Evolutionary conservation across 345 rosid genomes (phyloP).

Genomic region (Erucastrum elatum): DNA sequence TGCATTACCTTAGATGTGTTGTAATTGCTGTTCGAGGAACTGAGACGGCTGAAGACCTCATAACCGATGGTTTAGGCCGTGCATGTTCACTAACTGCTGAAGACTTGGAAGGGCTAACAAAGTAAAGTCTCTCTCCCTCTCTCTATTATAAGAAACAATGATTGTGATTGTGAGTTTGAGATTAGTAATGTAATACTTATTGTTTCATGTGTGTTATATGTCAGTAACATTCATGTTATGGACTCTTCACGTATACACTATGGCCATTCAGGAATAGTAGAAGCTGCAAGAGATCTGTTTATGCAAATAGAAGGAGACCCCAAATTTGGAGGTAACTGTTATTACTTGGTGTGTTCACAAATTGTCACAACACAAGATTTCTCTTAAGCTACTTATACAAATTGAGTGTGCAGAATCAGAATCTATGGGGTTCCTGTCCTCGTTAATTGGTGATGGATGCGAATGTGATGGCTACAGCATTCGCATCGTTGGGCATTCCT

Average conservation of each 20-base stretch:
- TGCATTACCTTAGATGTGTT: slow-evolving; percentile 65
- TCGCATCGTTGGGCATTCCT: slow-evolving; percentile 81
- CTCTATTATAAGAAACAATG: background rate
- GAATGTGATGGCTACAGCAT: slow-evolving; percentile 88
- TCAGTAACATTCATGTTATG: slow-evolving; percentile 44
- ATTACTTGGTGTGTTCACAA: background rate
- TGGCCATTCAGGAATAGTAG: slow-evolving; percentile 82
- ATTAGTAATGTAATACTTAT: background rate
- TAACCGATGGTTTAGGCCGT: slow-evolving; percentile 85
- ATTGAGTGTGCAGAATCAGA: slow-evolving; percentile 42
- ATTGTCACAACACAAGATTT: background rate
- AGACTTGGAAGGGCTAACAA: slow-evolving; percentile 79
- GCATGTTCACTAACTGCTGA: slow-evolving; percentile 59
- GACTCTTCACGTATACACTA: slow-evolving; percentile 70
- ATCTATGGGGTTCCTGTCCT: slow-evolving; percentile 63
- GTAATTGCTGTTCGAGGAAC: slow-evolving; percentile 91
- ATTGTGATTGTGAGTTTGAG: slow-evolving; percentile 4
- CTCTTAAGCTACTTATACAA: slow-evolving; percentile 8
- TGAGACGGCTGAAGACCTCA: slow-evolving; percentile 94
- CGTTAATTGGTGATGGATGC: slow-evolving; percentile 75
- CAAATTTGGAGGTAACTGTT: slow-evolving; percentile 42
- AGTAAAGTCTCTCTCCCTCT: slow-evolving; percentile 46
- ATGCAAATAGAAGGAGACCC: slow-evolving; percentile 77
- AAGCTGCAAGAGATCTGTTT: slow-evolving; percentile 81
- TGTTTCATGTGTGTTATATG: slow-evolving; percentile 3